Evolutionary conservation across 495 filamentous ascomycete species (phyloP).

Genomic region (Hypoxylon rickii): DNA sequence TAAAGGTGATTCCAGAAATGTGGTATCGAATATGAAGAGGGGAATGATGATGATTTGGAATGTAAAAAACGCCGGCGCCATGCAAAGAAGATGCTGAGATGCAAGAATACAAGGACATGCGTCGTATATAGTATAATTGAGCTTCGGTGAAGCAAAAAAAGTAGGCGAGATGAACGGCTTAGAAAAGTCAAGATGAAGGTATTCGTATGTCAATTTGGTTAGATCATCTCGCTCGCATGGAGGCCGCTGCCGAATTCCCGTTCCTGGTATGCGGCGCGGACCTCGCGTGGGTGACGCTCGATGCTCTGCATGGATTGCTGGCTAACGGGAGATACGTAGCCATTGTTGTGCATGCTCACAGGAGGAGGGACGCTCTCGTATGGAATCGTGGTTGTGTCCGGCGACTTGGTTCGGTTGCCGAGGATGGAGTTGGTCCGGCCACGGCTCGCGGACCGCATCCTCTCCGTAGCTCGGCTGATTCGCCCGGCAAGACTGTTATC

Average conservation of each 20-base stretch:
- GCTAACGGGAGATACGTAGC: conserved; percentile 11
- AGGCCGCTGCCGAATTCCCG: conserved; percentile 50
- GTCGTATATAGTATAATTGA: conserved; percentile 28
- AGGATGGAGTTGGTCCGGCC: conserved; percentile 47
- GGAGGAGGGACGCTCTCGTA: conserved; percentile 62
- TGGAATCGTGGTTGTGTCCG: conserved; percentile 48
- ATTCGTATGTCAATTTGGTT: neutral
- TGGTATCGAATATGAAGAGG: conserved; percentile 29
- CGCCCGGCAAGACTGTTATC: conserved; percentile 67
- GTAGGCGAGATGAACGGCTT: neutral
- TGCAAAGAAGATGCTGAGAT: conserved; percentile 31
- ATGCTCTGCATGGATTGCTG: conserved; percentile 15
- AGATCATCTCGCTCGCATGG: conserved; percentile 54
- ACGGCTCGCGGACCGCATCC: conserved; percentile 71
- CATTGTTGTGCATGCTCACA: conserved; percentile 24
- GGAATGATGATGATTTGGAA: neutral
- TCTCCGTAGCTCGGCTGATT: conserved; percentile 67
- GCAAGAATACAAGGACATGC: conserved; percentile 19
- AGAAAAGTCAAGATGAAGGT: neutral
- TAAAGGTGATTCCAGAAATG: conserved; percentile 2
- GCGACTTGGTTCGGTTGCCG: conserved; percentile 45
- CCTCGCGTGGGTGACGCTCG: conserved; percentile 48
- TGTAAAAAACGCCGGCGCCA: conserved; percentile 37
- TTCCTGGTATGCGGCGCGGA: conserved; percentile 43
- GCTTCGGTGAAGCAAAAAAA: conserved; percentile 1